These are phyloP conservation scores for Podosphaera aphanis DNA, from an alignment of 2,329 filamentous ascomycete species.

Conservation along the genomic window DNA sequence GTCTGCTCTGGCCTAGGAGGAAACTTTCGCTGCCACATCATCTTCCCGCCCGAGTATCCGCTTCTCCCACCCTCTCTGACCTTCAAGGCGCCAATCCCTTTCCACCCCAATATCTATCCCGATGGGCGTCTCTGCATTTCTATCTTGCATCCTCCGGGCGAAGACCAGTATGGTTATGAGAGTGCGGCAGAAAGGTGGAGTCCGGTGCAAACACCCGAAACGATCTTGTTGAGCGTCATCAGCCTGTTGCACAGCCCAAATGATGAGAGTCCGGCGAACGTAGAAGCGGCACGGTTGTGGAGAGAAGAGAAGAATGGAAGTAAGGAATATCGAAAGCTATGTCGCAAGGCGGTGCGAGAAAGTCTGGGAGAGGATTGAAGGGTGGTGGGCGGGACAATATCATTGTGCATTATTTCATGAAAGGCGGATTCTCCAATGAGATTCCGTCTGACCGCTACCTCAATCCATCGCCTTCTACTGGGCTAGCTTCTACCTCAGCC, in stretches of 20 bases:
- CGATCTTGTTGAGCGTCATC: constrained; percentile 77
- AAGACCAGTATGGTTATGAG: constrained; percentile 89
- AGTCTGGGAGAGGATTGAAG: constrained; percentile 48
- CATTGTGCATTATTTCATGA: too few species aligned
- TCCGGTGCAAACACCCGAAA: constrained; percentile 85
- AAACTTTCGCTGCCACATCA: constrained; percentile 68
- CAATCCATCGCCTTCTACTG: too few species aligned
- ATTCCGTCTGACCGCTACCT: too few species aligned
- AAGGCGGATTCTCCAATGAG: too few species aligned
- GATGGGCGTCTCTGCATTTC: constrained; percentile 84
- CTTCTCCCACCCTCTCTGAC: constrained; percentile 71
- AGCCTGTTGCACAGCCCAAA: constrained; percentile 83
- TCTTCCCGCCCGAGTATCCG: constrained; percentile 70
- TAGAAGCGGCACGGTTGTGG: constrained; percentile 76
- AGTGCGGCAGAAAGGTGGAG: constrained; percentile 75
- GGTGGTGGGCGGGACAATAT: too few species aligned
- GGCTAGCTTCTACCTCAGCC: too few species aligned
- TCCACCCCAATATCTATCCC: constrained; percentile 86
- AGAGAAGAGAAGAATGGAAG: constrained; percentile 46
- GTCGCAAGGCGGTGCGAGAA: constrained; percentile 56
- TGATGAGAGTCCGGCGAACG: constrained; percentile 34
- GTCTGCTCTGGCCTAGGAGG: constrained; percentile 35
- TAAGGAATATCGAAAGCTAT: constrained; percentile 55
- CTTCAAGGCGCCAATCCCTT: constrained; percentile 62
- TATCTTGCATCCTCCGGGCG: constrained; percentile 84